Conservation (phyloP, 2,329 filamentous ascomycete species). For the Ophioceras dolichostomum region DNA sequence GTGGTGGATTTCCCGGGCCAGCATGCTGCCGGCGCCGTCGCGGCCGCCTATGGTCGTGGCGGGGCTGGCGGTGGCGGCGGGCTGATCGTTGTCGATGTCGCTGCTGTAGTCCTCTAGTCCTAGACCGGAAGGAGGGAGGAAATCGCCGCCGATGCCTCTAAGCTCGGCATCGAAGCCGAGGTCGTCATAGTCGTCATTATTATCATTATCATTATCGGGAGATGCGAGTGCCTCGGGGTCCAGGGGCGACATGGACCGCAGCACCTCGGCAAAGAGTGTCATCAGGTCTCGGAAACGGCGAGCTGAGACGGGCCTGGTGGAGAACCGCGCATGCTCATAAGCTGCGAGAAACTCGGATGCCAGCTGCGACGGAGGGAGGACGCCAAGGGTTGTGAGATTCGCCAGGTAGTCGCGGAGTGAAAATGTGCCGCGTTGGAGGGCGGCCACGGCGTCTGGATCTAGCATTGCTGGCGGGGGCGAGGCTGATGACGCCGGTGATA, state of each 20-base stretch:
- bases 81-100: conserved; percentile 31
- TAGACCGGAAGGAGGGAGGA: not conserved
- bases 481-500: conserved; percentile 7
- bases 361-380: conserved; percentile 29
- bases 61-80: conserved; percentile 24
- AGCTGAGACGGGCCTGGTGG: conserved; percentile 54
- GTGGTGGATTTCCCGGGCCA: not conserved
- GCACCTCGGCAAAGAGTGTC: conserved; percentile 69
- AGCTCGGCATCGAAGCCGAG: conserved; percentile 17
- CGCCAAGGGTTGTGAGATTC: conserved; percentile 54
- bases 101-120: conserved; percentile 3
- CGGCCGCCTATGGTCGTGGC: conserved; percentile 22
- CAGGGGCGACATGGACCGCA: conserved; percentile 62
- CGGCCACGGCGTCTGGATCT: conserved; percentile 54
- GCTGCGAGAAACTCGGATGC: conserved; percentile 54
- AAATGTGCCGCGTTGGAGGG: conserved; percentile 62
- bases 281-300: conserved; percentile 66
- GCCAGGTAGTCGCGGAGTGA: conserved; percentile 68
- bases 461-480: conserved; percentile 28
- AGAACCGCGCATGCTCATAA: conserved; percentile 83
- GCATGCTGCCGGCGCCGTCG: conserved; percentile 6
- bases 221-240: conserved; percentile 38
- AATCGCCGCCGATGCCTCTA: not conserved
- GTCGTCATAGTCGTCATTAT: conserved; percentile 12
- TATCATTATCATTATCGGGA: conserved; percentile 7